A percentile compares a stretch with the other conserved stretches of the same genome.
Conservation (phyloP, 2,329 filamentous ascomycete genomes). For the Fusarium pseudocircinatum region DNA sequence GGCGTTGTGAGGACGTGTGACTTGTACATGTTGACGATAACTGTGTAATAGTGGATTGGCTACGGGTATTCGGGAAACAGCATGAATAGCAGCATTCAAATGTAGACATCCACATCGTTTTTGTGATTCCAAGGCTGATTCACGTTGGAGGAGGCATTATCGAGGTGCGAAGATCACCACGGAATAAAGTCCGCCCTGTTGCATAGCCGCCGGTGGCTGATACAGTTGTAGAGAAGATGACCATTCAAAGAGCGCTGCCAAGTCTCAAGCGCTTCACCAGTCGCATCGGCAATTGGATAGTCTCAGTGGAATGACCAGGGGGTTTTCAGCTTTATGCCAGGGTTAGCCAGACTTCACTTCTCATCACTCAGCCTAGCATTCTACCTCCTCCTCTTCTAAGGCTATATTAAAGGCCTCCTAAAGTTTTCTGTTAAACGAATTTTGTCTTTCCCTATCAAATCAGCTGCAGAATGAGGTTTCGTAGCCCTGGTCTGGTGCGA, state of each 20-base stretch:
- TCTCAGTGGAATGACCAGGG: neutral
- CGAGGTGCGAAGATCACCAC: neutral
- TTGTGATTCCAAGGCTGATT: neutral
- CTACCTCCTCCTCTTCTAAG: neutral
- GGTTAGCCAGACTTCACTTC: neutral
- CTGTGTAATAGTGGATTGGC: too few relatives aligned
- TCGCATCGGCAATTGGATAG: neutral
- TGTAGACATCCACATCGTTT: neutral
- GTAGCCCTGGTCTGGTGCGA: too few relatives aligned
- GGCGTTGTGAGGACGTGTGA: neutral
- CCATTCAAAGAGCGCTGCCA: neutral
- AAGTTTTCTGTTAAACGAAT: fast-evolving
- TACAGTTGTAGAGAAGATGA: neutral
- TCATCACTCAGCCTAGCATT: neutral
- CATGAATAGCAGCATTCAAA: neutral
- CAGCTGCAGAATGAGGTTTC: too few relatives aligned
- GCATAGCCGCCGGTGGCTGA: neutral
- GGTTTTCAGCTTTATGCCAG: neutral
- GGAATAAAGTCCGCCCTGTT: neutral
- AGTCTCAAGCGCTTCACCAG: neutral
- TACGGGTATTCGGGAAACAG: too few relatives aligned
- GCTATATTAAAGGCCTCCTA: neutral
- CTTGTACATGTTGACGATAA: neutral
- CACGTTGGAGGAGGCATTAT: neutral
- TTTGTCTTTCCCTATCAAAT: fast-evolving